Conservation (phyloP, 2,329 filamentous ascomycete genomes). For the Dryadomyces quercivorus region DNA sequence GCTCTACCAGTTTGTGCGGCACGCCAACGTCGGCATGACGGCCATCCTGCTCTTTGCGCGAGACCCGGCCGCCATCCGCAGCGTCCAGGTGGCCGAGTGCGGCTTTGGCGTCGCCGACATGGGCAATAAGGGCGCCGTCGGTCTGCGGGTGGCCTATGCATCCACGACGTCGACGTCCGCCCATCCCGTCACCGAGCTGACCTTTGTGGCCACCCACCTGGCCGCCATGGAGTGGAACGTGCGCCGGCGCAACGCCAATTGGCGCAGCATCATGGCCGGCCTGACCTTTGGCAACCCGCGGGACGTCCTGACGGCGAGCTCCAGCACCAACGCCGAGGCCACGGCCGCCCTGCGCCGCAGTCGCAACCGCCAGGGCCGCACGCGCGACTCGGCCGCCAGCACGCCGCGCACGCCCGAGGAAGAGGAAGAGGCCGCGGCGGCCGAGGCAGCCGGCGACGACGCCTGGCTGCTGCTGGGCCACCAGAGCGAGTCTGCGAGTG, state of each 20-base stretch:
- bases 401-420: slow-evolving; percentile 17
- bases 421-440: slow-evolving; percentile 20
- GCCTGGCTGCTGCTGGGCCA: slow-evolving; percentile 21
- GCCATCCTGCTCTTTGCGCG: slow-evolving; percentile 75
- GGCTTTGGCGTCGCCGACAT: slow-evolving; percentile 79
- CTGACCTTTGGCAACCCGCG: slow-evolving; percentile 59
- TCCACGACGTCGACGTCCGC: slow-evolving; percentile 15
- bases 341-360: not conserved
- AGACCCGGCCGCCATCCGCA: slow-evolving; percentile 44
- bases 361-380: slow-evolving; percentile 6
- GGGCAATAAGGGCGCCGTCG: slow-evolving; percentile 93
- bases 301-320: slow-evolving; percentile 16
- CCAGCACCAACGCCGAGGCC: not conserved
- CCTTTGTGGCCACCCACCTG: slow-evolving; percentile 79
- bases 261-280: slow-evolving; percentile 69
- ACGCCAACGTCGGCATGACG: slow-evolving; percentile 77
- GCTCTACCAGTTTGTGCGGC: slow-evolving; percentile 55
- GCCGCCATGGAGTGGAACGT: slow-evolving; percentile 77
- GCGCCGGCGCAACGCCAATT: slow-evolving; percentile 70
- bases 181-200: slow-evolving; percentile 45
- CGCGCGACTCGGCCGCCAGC: slow-evolving; percentile 12
- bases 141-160: slow-evolving; percentile 55
- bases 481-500: no score
- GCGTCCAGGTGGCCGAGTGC: slow-evolving; percentile 66
- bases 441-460: slow-evolving; percentile 11